These are phyloP conservation scores for Aureobasidium lini DNA, from an alignment of 2,329 filamentous ascomycete species.

Conservation along the genomic window DNA sequence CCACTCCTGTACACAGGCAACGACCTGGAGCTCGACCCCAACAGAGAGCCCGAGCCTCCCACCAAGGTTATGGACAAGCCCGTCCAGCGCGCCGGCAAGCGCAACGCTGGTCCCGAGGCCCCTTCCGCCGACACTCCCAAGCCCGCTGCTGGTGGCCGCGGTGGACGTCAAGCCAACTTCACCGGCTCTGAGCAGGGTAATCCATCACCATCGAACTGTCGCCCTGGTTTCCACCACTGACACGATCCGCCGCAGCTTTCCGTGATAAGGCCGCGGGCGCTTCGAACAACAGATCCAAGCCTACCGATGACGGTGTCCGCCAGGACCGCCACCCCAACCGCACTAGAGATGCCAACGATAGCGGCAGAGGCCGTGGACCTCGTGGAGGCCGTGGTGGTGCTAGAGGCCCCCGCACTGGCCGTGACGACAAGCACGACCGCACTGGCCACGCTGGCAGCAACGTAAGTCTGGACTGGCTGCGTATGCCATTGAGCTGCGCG, in stretches of 20 bases:
- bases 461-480: slow-evolving; percentile 36
- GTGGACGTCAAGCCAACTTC: slow-evolving; percentile 50
- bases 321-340: slow-evolving; percentile 36
- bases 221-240: neutral
- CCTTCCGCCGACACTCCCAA: slow-evolving; percentile 40
- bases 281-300: slow-evolving; percentile 73
- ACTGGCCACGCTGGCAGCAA: slow-evolving; percentile 38
- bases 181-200: slow-evolving; percentile 82
- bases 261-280: slow-evolving; percentile 78
- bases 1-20: slow-evolving; percentile 46
- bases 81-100: slow-evolving; percentile 69
- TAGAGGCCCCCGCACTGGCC: slow-evolving; percentile 42
- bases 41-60: slow-evolving; percentile 63
- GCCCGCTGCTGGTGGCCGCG: slow-evolving; percentile 37
- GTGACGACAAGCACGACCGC: slow-evolving; percentile 58
- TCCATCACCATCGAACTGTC: slow-evolving; percentile 30
- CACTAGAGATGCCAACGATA: slow-evolving; percentile 21
- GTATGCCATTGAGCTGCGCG: neutral
- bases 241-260: slow-evolving; percentile 56
- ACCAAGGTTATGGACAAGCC: slow-evolving; percentile 87
- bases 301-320: slow-evolving; percentile 60
- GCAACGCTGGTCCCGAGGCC: slow-evolving; percentile 71
- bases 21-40: slow-evolving; percentile 63
- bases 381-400: slow-evolving; percentile 47
- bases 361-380: slow-evolving; percentile 40